Evolutionary conservation across 805 yeast genomes (phyloP), one percentile per base, ranked within the genome.

Genomic region (Hanseniaspora jakobsenii): DNA sequence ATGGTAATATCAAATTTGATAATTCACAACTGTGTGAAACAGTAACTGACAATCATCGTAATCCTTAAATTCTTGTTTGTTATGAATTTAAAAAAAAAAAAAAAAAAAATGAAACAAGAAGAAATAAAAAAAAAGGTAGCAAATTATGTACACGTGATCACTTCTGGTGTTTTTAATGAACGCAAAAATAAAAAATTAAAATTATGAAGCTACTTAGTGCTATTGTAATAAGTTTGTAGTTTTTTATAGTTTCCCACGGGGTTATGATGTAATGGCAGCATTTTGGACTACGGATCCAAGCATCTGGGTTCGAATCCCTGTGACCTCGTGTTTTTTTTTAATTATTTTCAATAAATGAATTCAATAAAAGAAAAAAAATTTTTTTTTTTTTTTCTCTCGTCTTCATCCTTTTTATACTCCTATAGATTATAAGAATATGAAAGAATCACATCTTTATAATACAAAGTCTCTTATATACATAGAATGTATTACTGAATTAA

Each of bases 221-320:
- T 34, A n/a, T 17, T 16, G 36, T 18, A 28, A 14, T 12, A 19
- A 12, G 34, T 36, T 30, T 12, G 29, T 21, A 29, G 22, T 42
- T 42, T 42, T 42, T 16, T 21, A 29, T 3, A 35, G 35, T 22
- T 27, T n/a, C n/a, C n/a, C n/a, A n/a, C 46, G 40, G 46, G 40
- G 39, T n/a, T 36, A 42, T 42, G 46, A 42, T 42, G 40, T 36
- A 42, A 42, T 36, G 46, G 46, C 46, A 42, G 46, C 40, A 36
- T 41, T 41, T 41, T 41, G 30, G 45, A 41, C 45, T 41, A 41
- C 45, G 45, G 45, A 41, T 41, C 45, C 30, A 41, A 41, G 38
- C 38, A 41, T 34, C 45, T 34, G 45, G 45, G 45, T 41, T 41
- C 45, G 45, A 41, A 41, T 41, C 45, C 45, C 45, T 41, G 45